These are phyloP conservation scores for Fusarium sp. DNA, from an alignment of 2,329 filamentous ascomycete genomes.

Conservation along the genomic window DNA sequence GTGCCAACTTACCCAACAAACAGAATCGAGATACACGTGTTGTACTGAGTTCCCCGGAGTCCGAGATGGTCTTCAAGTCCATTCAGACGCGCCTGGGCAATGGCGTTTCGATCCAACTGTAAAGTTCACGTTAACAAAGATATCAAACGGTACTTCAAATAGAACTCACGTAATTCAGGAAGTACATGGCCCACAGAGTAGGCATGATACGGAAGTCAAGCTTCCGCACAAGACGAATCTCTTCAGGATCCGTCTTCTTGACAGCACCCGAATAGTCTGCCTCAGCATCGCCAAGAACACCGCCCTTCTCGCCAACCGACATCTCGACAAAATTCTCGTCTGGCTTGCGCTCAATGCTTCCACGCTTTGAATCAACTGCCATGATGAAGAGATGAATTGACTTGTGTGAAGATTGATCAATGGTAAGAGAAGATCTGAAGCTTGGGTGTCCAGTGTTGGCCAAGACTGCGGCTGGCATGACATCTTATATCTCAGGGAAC, in stretches of 20 bases:
- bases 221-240: slow-evolving; percentile 57
- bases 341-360: slow-evolving; percentile 46
- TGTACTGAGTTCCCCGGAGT: slow-evolving; percentile 57
- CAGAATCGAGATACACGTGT: slow-evolving; percentile 55
- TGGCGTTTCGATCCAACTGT: slow-evolving; percentile 67
- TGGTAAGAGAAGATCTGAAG: not conserved
- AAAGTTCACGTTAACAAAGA: not conserved
- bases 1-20: slow-evolving; percentile 54
- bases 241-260: slow-evolving; percentile 52
- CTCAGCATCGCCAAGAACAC: slow-evolving; percentile 37
- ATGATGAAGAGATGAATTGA: slow-evolving; percentile 19
- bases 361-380: slow-evolving; percentile 31
- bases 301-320: slow-evolving; percentile 41
- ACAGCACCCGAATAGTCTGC: slow-evolving; percentile 55
- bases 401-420: not conserved
- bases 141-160: accelerated
- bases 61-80: slow-evolving; percentile 68
- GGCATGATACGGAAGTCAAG: slow-evolving; percentile 58
- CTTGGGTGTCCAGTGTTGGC: not conserved
- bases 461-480: not conserved
- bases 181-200: slow-evolving; percentile 56
- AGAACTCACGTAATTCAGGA: slow-evolving; percentile 54
- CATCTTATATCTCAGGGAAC: slow-evolving; percentile 19
- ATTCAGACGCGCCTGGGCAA: slow-evolving; percentile 70
- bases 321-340: slow-evolving; percentile 46